Base-by-base conservation (phyloP, 495 filamentous ascomycete genomes). In the Trichocladium uniseriatum region DNA sequence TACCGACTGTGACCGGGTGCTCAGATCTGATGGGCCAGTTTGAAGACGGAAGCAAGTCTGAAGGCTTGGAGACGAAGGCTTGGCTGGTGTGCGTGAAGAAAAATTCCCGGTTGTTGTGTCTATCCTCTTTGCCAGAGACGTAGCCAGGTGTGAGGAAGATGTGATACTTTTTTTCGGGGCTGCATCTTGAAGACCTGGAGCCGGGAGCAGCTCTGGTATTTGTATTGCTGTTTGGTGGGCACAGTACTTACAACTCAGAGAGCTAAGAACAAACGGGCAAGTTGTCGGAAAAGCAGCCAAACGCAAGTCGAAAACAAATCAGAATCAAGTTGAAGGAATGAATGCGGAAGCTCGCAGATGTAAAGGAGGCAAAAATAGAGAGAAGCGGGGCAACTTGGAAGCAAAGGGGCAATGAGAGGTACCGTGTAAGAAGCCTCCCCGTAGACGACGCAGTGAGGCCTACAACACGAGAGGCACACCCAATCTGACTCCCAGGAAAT, bases 11-110 rank as follows among this genome's bases (percentile, higher is more conserved):
- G 47, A 36, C 19, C 38, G n/a, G 9, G 28, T 49, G 7, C 15
- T 18, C 2, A 20, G 27, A 20, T 27, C 38, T 5, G 29, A 42
- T 5, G 38, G 36, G 9, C 29, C 19, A 24, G 34, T 14, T 20
- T 20, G 18, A 31, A 19, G 41, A 20, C 9, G 34, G 14, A 32
- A 38, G 2, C 15, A 35, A 19, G 20, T 45, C 43, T 3, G 38
- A 31, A 9, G 53, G 48, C 18, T 55, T 51, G 20, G 48, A 52
- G 47, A 5, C 5, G 10, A 29, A 29, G 27, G 27, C 27, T 29
- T 29, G 27, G 27, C 13, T n/a, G n/a, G n/a, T n/a, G n/a, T n/a
- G n/a, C n/a, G n/a, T n/a, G n/a, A n/a, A n/a, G n/a, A n/a, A n/a
- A n/a, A n/a, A n/a, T n/a, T n/a, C n/a, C n/a, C n/a, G n/a, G n/a